Conservation (phyloP, 2,329 filamentous ascomycete genomes). For the Curvularia verruculosa region DNA sequence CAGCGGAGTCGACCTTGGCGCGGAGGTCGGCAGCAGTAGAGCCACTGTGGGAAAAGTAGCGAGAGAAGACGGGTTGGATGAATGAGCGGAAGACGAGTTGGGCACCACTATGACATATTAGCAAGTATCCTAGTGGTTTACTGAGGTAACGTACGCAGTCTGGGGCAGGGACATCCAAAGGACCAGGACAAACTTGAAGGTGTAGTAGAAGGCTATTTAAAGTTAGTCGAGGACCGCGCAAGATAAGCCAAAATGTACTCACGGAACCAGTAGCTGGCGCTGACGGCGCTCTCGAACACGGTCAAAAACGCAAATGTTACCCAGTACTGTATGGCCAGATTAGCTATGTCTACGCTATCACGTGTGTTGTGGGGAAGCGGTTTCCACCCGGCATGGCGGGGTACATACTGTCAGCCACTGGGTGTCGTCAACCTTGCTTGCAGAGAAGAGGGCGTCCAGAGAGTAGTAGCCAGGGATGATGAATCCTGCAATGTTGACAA, state of each 20-base stretch:
- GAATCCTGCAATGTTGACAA: constrained; percentile 87
- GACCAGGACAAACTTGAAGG: constrained; percentile 98
- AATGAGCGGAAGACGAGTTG: constrained; percentile 97
- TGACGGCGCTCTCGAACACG: constrained; percentile 81
- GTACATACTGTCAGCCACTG: constrained; percentile 70
- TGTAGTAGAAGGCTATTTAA: constrained; percentile 89
- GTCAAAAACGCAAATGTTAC: constrained; percentile 84
- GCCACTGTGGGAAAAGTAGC: constrained; percentile 77
- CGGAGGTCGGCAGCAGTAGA: constrained; percentile 87
- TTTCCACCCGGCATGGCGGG: constrained; percentile 8
- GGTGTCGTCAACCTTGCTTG: constrained; percentile 76
- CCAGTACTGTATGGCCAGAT: constrained; percentile 68
- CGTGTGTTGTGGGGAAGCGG: neutral
- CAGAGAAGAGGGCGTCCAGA: constrained; percentile 74
- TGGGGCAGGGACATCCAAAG: constrained; percentile 97
- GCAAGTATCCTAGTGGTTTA: constrained; percentile 1
- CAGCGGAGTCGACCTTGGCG: constrained; percentile 78
- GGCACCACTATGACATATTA: constrained; percentile 70
- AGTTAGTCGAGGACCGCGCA: constrained; percentile 18
- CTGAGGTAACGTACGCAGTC: constrained; percentile 73
- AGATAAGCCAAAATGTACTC: constrained; percentile 24
- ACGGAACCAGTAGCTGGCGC: constrained; percentile 88
- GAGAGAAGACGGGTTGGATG: constrained; percentile 86
- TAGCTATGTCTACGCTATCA: constrained; percentile 17
- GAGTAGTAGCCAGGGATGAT: constrained; percentile 85